Base-by-base conservation (phyloP, 2,329 filamentous ascomycete genomes). In the Hypoxylon sp. region DNA sequence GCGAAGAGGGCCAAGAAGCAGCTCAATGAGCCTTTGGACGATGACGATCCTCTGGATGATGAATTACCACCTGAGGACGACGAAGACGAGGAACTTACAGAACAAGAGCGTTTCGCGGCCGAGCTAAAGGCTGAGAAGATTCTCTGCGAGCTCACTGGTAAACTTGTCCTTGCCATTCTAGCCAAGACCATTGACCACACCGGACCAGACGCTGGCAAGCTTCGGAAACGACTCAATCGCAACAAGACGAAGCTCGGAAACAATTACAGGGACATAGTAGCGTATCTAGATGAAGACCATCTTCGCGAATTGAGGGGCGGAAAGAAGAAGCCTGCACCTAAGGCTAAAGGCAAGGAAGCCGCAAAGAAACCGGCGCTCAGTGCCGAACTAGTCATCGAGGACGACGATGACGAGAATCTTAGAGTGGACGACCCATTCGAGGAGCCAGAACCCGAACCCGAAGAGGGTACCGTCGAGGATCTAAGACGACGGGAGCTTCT, bases 181-280 rank as follows among this genome's bases (percentile, higher is more conserved):
- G 93, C 90, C 19, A 90, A 89, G 58, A 89, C 94, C 44, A 84
- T 98, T 55, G 94, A 97, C 76, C 82, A 84, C 46, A 84, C 83
- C 1, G 89, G 88, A 5, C 81, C 86, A 10, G 82, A 87, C 31
- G 86, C 86, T 8, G 90, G 88, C 31, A 88, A 88, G 76, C 85
- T 97, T 37, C 87, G 88, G 70, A 88, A 89, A 74, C 87, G 94
- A 19, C 83, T 99, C 22, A 85, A 91, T 74, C 87, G 93, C 71
- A 98, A 99, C 80, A 91, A 91, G 77, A 84, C 83, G n/a, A 90
- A 89, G 76, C 86, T 99, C 2, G 96, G 96, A 2, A 84, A 88
- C 50, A 98, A 96, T 78, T 97, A 93, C 84, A 93, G 91, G 76
- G 94, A 96, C 74, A 89, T 98, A 5, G 83, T 97, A 3, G 88